phyloP scores from a whole-genome alignment of 768 basidiomycete genomes.

The Sporobolomyces roseus region DNA sequence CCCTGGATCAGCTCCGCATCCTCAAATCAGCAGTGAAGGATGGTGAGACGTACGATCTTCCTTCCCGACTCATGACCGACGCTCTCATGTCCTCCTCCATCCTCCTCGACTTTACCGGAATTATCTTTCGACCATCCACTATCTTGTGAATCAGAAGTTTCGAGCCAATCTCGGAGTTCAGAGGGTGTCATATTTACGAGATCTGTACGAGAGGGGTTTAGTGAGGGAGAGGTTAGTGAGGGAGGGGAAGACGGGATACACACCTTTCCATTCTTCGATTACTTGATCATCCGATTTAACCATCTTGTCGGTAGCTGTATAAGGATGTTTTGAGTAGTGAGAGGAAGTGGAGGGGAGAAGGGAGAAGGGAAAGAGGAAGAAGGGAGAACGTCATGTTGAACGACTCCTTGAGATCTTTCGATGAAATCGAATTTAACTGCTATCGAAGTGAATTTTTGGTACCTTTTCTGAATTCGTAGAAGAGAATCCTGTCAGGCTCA shows the following conservation, averaged over 20 bases:
- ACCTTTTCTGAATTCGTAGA: no score
- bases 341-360: neutral
- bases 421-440: no score
- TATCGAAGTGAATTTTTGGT: no score
- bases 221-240: neutral
- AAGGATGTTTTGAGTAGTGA: neutral
- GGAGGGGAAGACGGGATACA: slow-evolving; percentile 6
- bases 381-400: no score
- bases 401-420: no score
- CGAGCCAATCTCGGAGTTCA: slow-evolving; percentile 50
- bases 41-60: slow-evolving; percentile 46
- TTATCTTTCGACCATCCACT: slow-evolving; percentile 45
- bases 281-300: slow-evolving; percentile 49
- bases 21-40: no score
- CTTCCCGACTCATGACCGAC: slow-evolving; percentile 45
- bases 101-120: slow-evolving; percentile 44
- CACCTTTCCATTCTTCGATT: slow-evolving; percentile 48
- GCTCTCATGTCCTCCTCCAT: slow-evolving; percentile 35
- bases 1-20: no score
- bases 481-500: no score
- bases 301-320: slow-evolving; percentile 40
- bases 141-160: slow-evolving; percentile 46
- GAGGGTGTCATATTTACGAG: slow-evolving; percentile 52
- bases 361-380: neutral
- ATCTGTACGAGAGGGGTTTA: slow-evolving; percentile 40